phyloP scores from a whole-genome alignment of 805 yeast species.

The Wickerhamiella hasegawae region DNA sequence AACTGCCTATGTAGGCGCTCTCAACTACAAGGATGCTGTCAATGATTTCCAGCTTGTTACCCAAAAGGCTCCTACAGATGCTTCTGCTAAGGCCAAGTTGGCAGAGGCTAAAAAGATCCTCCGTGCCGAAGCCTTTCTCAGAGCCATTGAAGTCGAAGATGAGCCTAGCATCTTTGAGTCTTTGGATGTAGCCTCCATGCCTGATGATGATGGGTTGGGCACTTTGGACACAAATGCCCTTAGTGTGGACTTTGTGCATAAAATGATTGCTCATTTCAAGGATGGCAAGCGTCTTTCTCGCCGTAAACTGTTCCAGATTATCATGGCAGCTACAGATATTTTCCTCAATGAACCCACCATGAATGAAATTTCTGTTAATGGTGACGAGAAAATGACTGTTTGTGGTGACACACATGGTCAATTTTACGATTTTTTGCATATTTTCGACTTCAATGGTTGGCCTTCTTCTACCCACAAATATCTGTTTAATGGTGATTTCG shows the following conservation, averaged over 20 bases:
- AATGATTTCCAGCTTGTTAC: constrained; percentile 52
- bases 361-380: constrained; percentile 42
- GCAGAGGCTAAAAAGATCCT: constrained; percentile 49
- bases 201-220: constrained; percentile 45
- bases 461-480: constrained; percentile 55
- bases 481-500: constrained; percentile 92
- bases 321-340: constrained; percentile 51
- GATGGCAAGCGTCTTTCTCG: constrained; percentile 62
- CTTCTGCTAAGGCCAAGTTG: constrained; percentile 43
- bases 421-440: constrained; percentile 71
- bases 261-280: constrained; percentile 57
- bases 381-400: constrained; percentile 44
- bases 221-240: constrained; percentile 26
- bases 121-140: constrained; percentile 63
- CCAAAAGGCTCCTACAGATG: constrained; percentile 48
- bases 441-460: constrained; percentile 59
- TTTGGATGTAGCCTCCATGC: constrained; percentile 20
- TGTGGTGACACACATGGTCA: constrained; percentile 99
- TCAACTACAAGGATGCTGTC: constrained; percentile 60
- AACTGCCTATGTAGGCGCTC: constrained; percentile 56
- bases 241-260: constrained; percentile 37
- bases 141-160: constrained; percentile 68
- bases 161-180: constrained; percentile 32
- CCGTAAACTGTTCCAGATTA: constrained; percentile 66
- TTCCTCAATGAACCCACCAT: constrained; percentile 54